phyloP scores from a whole-genome alignment of 345 rosid genomes.

The Salix udensis region DNA sequence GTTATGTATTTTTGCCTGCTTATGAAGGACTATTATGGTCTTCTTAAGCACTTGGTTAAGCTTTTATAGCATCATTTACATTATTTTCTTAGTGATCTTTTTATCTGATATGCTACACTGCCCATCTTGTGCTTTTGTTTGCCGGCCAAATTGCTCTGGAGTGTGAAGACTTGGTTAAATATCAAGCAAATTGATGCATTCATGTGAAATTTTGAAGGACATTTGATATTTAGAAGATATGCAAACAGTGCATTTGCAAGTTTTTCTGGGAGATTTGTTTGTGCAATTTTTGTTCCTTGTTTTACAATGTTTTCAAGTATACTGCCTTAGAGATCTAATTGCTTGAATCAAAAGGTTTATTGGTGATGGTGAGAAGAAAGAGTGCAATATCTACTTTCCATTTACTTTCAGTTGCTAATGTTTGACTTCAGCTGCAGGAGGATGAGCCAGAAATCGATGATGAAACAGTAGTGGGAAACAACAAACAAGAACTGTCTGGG shows the following conservation, averaged over 20 bases:
- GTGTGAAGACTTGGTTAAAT: neutral
- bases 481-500: slow-evolving; percentile 10
- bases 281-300: neutral
- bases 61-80: neutral
- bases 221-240: neutral
- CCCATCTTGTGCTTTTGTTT: neutral
- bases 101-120: neutral
- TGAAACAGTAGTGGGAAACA: slow-evolving; percentile 18
- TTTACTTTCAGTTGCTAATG: slow-evolving; percentile 13
- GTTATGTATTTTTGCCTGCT: neutral
- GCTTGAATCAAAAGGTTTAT: neutral
- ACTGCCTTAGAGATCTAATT: neutral
- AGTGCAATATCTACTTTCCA: neutral
- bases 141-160: neutral
- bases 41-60: neutral
- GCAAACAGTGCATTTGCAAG: neutral
- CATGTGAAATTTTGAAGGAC: neutral
- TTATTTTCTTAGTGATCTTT: neutral
- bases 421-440: slow-evolving; percentile 37
- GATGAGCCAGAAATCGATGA: slow-evolving; percentile 32
- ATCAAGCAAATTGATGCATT: neutral
- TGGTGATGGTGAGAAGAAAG: neutral
- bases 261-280: neutral
- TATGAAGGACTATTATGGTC: neutral
- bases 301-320: neutral